Percentiles rank a stretch among this genome's conserved stretches.
phyloP scores from a whole-genome alignment of 306 rosid genomes.

The Ammopiptanthus mongolicus region DNA sequence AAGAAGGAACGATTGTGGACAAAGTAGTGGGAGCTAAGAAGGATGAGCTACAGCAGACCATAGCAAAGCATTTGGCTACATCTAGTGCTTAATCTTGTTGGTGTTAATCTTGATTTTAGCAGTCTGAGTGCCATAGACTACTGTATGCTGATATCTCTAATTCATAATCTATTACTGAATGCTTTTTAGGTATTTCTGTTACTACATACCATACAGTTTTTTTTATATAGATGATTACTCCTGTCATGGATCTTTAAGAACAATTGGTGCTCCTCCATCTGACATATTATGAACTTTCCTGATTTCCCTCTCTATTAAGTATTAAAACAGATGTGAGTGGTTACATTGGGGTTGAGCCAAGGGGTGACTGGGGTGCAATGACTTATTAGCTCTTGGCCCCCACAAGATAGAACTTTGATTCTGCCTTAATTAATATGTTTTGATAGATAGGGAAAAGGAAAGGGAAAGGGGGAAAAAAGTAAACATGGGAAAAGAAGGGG shows the following conservation, averaged over 20 bases:
- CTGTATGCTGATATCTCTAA: not conserved
- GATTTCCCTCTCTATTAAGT: not conserved
- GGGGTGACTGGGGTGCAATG: too few species aligned
- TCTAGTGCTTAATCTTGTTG: conserved; percentile 39
- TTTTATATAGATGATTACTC: not conserved
- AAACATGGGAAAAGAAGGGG: too few species aligned
- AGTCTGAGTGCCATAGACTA: not conserved
- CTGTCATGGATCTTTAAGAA: too few species aligned
- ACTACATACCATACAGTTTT: not conserved
- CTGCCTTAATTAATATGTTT: too few species aligned
- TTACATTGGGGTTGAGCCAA: too few species aligned
- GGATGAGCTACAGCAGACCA: conserved; percentile 65
- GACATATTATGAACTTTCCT: not conserved
- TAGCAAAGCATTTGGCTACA: conserved; percentile 46
- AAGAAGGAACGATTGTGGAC: conserved; percentile 72
- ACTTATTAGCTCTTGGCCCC: too few species aligned
- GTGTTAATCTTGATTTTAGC: not conserved
- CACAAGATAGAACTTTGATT: too few species aligned
- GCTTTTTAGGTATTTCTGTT: not conserved
- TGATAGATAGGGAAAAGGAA: too few species aligned
- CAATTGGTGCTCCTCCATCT: not conserved
- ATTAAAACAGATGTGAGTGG: not conserved
- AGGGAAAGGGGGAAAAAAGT: too few species aligned
- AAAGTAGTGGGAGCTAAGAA: conserved; percentile 88
- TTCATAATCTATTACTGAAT: not conserved